Evolutionary conservation across 2,329 filamentous ascomycete genomes (phyloP).

Genomic region (Gnomoniopsis sp.): DNA sequence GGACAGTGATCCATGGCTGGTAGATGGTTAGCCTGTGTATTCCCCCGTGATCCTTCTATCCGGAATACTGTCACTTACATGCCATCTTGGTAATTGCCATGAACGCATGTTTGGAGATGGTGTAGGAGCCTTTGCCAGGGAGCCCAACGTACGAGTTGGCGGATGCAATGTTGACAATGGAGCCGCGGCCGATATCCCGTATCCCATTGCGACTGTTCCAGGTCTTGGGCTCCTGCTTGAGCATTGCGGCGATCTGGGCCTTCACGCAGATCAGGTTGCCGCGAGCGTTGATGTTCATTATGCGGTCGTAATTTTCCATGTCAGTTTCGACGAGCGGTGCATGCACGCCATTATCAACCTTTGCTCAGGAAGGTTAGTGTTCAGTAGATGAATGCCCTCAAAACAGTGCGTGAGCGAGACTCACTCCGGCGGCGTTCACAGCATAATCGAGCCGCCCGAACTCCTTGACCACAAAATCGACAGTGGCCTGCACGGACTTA

Average conservation of each 20-base stretch:
- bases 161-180: conserved; percentile 20
- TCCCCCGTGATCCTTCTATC: background rate
- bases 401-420: background rate
- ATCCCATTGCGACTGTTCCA: conserved; percentile 19
- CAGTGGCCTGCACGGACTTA: conserved; percentile 19
- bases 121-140: conserved; percentile 19
- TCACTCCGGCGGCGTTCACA: conserved; percentile 21
- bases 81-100: conserved; percentile 20
- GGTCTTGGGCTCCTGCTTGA: conserved; percentile 19
- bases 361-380: background rate
- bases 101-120: conserved; percentile 22
- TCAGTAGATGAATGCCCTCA: background rate
- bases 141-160: conserved; percentile 19
- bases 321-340: conserved; percentile 18
- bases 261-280: conserved; percentile 19
- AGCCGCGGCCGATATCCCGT: conserved; percentile 20
- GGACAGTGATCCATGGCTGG: conserved; percentile 17
- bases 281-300: conserved; percentile 23
- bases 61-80: conserved; percentile 5
- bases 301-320: conserved; percentile 20
- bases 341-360: conserved; percentile 18
- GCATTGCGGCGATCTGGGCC: conserved; percentile 18
- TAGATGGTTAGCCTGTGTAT: background rate
- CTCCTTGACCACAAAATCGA: conserved; percentile 20
- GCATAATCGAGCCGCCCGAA: conserved; percentile 22